Percentiles rank a stretch among this genome's conserved stretches.
Evolutionary conservation across 2,329 filamentous ascomycete species (phyloP).

Genomic region (Botrytis paeoniae): DNA sequence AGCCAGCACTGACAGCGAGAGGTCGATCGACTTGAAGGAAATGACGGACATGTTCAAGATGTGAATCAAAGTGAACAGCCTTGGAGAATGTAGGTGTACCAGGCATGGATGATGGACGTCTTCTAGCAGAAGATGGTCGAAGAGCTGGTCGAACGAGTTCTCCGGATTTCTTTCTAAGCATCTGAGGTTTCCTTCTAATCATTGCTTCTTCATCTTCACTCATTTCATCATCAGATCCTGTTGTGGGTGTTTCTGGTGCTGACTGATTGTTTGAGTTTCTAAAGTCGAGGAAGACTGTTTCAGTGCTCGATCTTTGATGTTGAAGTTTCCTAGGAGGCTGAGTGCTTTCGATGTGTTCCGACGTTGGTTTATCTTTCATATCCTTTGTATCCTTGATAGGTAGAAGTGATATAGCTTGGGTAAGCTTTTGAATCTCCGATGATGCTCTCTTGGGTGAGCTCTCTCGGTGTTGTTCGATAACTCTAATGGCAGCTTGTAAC

Average conservation of each 20-base stretch:
- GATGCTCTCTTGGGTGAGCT: constrained; percentile 49
- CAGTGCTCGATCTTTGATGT: constrained; percentile 40
- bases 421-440: constrained; percentile 25
- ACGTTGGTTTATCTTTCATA: constrained; percentile 34
- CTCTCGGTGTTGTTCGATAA: constrained; percentile 65
- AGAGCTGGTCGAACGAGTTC: constrained; percentile 93
- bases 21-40: constrained; percentile 93
- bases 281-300: constrained; percentile 45
- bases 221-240: constrained; percentile 52
- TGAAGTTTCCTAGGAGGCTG: constrained; percentile 29
- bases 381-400: constrained; percentile 35
- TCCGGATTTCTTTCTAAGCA: constrained; percentile 97
- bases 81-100: constrained; percentile 95
- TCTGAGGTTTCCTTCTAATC: constrained; percentile 69
- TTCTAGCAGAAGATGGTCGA: constrained; percentile 66
- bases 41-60: constrained; percentile 92
- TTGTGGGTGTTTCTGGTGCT: constrained; percentile 49
- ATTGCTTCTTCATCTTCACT: constrained; percentile 57
- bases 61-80: constrained; percentile 96
- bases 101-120: constrained; percentile 92
- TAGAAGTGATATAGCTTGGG: constrained; percentile 37
- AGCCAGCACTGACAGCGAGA: constrained; percentile 91
- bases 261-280: constrained; percentile 30
- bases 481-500: constrained; percentile 77
- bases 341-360: constrained; percentile 24